Evolutionary conservation across 768 basidiomycete genomes (phyloP).

Genomic region (Auricularia cornea): DNA sequence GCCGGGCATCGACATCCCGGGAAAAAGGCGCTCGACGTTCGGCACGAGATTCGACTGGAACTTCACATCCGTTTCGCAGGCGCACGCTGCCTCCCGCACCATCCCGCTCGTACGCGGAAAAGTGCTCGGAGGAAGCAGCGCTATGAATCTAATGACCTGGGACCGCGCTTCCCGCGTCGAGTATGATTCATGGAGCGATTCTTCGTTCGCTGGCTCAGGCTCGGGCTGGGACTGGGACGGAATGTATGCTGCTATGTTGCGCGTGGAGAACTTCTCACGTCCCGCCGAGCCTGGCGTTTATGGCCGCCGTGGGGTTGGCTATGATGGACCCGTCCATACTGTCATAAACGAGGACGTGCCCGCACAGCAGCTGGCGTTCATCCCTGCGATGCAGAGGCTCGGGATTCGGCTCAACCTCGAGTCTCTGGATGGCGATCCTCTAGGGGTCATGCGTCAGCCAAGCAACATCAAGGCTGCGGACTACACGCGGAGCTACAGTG

Average conservation of each 20-base stretch:
- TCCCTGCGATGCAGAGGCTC: too few species aligned
- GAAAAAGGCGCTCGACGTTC: not conserved
- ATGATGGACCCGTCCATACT: too few species aligned
- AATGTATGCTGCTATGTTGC: too few species aligned
- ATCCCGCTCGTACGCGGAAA: conserved; percentile 2
- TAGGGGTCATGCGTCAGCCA: not conserved
- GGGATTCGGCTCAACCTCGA: too few species aligned
- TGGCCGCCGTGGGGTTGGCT: too few species aligned
- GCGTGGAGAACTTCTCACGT: too few species aligned
- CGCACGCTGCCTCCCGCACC: not conserved
- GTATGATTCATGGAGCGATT: conserved; percentile 1
- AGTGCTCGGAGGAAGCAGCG: conserved; percentile 6
- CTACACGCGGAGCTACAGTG: conserved; percentile 1
- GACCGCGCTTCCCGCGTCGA: conserved; percentile 6
- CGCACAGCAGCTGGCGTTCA: too few species aligned
- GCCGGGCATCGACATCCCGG: not conserved
- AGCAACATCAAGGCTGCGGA: not conserved
- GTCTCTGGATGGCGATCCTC: conserved; percentile 16
- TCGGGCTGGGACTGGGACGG: not conserved
- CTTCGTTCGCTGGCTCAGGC: not conserved
- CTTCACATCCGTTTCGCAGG: conserved; percentile 5
- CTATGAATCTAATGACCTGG: conserved; percentile 4
- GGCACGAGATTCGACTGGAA: not conserved
- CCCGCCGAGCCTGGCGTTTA: too few species aligned
- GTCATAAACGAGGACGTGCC: too few species aligned